Percentiles rank a stretch among this genome's conserved stretches.
Conservation (phyloP, 2,329 filamentous ascomycete species). For the Graphiopsis chlorocephala region DNA sequence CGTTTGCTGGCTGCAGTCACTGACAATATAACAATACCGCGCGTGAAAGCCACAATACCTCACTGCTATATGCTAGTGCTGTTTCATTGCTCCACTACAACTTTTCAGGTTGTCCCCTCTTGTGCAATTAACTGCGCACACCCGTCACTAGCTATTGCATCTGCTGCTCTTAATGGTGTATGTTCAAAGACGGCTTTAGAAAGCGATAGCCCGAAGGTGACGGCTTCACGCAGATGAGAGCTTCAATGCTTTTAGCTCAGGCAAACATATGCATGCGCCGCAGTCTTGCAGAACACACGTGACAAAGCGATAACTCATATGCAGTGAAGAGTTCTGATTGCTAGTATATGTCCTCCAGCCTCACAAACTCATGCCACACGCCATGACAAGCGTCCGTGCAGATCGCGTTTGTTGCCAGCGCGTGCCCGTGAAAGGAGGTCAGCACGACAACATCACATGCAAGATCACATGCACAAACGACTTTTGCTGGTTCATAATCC, state of each 20-base stretch:
- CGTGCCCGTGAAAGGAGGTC: conserved; percentile 1
- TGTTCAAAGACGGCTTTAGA: neutral
- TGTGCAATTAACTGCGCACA: neutral
- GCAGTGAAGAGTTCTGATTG: neutral
- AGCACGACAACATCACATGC: neutral
- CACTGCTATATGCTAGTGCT: neutral
- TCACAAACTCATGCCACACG: neutral
- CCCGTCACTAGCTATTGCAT: neutral
- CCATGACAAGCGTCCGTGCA: conserved; percentile 1
- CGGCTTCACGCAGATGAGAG: neutral
- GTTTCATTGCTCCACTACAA: neutral
- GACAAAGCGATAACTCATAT: neutral
- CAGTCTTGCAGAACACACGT: neutral
- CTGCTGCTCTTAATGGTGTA: neutral
- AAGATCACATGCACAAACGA: neutral
- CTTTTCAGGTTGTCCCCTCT: neutral
- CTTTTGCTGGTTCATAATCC: neutral
- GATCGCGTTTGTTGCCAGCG: neutral
- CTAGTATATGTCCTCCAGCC: neutral
- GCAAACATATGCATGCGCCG: neutral
- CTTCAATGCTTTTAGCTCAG: neutral
- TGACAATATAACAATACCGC: neutral
- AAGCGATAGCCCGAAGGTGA: neutral
- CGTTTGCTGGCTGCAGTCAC: neutral
- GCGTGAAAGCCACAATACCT: neutral